These are phyloP conservation scores for Limonium bicolor DNA, from an alignment of 148 eudicot species.

Conservation along the genomic window DNA sequence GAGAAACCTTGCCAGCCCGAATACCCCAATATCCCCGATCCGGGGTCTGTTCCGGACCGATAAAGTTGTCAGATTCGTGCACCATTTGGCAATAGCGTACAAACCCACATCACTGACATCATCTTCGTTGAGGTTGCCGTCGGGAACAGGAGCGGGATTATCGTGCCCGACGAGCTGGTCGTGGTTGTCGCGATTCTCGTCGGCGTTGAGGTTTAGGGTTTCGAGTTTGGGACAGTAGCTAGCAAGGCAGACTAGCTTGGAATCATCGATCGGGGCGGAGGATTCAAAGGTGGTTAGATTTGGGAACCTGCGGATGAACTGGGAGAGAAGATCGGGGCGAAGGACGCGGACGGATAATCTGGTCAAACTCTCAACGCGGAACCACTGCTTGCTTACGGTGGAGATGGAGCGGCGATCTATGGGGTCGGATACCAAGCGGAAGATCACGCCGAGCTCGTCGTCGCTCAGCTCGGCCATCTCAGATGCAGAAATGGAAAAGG, in stretches of 20 bases:
- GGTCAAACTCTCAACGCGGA: constrained; percentile 9
- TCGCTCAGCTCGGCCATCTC: constrained; percentile 10
- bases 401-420: constrained; percentile 12
- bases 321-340: constrained; percentile 4
- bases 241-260: constrained; percentile 1
- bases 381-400: constrained; percentile 15
- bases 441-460: constrained; percentile 9
- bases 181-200: neutral
- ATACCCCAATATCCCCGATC: constrained; percentile 9
- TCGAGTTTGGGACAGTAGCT: constrained; percentile 10
- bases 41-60: constrained; percentile 6
- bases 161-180: neutral
- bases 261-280: constrained; percentile 1
- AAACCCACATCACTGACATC: constrained; percentile 11
- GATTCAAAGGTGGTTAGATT: constrained; percentile 7
- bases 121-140: neutral
- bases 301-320: constrained; percentile 11
- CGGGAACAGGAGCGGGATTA: neutral
- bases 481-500: no score
- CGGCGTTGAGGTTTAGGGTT: constrained; percentile 9
- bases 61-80: neutral
- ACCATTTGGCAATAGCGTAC: constrained; percentile 4
- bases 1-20: neutral
- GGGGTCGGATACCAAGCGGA: constrained; percentile 1
- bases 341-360: constrained; percentile 10